A percentile compares a stretch with the other conserved stretches of the same genome.
These are phyloP conservation scores for Westerdykella sp. DNA, from an alignment of 2,329 filamentous ascomycete species.

Conservation along the genomic window DNA sequence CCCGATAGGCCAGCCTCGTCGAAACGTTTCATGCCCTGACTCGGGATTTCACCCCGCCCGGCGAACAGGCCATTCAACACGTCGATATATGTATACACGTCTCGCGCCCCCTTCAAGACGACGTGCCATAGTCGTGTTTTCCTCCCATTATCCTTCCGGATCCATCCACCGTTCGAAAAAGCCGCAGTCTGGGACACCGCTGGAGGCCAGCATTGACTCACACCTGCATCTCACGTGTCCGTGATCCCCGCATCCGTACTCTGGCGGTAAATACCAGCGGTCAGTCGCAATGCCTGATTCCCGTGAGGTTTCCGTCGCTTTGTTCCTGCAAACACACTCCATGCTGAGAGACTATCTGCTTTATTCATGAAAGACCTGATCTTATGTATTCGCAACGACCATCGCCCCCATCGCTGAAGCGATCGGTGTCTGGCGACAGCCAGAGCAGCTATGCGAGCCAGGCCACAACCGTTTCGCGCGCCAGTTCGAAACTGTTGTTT, in stretches of 20 bases:
- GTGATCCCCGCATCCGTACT: slow-evolving; percentile 15
- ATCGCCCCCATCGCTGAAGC: slow-evolving; percentile 34
- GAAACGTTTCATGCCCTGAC: slow-evolving; percentile 31
- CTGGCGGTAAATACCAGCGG: slow-evolving; percentile 27
- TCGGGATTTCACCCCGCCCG: slow-evolving; percentile 21
- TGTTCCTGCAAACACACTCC: slow-evolving; percentile 2
- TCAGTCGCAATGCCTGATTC: slow-evolving; percentile 25
- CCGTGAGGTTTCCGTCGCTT: slow-evolving; percentile 23
- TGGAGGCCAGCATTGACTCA: slow-evolving; percentile 34
- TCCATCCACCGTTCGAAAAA: slow-evolving; percentile 18
- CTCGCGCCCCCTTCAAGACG: slow-evolving; percentile 29
- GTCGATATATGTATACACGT: slow-evolving; percentile 35
- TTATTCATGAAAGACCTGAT: slow-evolving; percentile 7
- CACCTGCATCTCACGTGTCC: slow-evolving; percentile 37
- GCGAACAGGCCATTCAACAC: slow-evolving; percentile 31
- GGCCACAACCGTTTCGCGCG: slow-evolving; percentile 31
- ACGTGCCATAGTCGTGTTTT: slow-evolving; percentile 36
- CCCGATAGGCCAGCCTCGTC: slow-evolving; percentile 18
- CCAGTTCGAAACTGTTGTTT: slow-evolving; percentile 42
- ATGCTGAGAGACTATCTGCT: not conserved
- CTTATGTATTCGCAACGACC: slow-evolving; percentile 31
- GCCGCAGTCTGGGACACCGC: slow-evolving; percentile 10
- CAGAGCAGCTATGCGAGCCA: slow-evolving; percentile 32
- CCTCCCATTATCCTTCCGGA: slow-evolving; percentile 26
- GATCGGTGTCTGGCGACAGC: slow-evolving; percentile 33